phyloP scores from a whole-genome alignment of 2,329 filamentous ascomycete species.

The Mycogone perniciosa region DNA sequence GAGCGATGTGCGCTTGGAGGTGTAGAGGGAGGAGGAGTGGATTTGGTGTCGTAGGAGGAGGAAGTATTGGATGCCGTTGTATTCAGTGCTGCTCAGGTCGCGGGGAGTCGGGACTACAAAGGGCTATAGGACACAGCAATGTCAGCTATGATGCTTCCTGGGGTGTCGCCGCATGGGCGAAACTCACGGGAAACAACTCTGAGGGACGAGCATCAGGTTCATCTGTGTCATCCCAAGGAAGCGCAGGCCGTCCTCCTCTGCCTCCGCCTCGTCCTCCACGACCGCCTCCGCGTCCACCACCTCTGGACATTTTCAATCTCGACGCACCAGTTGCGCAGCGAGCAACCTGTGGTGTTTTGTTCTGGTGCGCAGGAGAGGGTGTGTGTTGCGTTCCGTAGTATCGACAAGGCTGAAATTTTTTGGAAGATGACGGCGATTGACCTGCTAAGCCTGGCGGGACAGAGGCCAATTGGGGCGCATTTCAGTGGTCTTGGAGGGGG shows the following conservation, averaged over 20 bases:
- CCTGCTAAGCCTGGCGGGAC: neutral
- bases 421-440: neutral
- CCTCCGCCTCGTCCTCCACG: constrained; percentile 44
- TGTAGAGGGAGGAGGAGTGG: constrained; percentile 51
- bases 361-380: neutral
- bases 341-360: neutral
- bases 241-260: constrained; percentile 39
- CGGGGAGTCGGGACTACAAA: constrained; percentile 44
- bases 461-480: constrained; percentile 5
- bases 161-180: neutral
- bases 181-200: constrained; percentile 52
- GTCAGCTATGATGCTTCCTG: neutral
- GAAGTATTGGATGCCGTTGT: constrained; percentile 43
- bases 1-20: constrained; percentile 41
- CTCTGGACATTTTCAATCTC: constrained; percentile 40
- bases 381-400: neutral
- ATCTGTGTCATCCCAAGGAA: constrained; percentile 48
- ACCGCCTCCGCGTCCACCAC: constrained; percentile 45
- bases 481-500: constrained; percentile 10
- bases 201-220: constrained; percentile 52
- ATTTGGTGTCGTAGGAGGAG: constrained; percentile 52
- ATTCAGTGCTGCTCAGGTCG: constrained; percentile 38
- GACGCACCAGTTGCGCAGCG: neutral
- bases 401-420: neutral
- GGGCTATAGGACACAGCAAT: constrained; percentile 28